Evolutionary conservation across 306 rosid species (phyloP), one percentile per base, ranked within the genome.

Genomic region (Lathyrus aphaca): DNA sequence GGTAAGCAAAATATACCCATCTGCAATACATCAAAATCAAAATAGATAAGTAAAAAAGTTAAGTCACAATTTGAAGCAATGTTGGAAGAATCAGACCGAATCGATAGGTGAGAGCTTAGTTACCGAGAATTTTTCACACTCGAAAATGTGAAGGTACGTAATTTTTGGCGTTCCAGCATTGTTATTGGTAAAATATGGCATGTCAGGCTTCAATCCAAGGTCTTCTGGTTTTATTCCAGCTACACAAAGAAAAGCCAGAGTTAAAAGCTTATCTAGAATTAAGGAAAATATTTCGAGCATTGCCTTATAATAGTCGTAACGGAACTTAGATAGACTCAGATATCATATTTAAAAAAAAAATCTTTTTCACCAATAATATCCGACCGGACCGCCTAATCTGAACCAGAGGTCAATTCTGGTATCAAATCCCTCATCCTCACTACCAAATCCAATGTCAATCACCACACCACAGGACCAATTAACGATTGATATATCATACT

Each of bases 1-100:
- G 98, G 98, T 82, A 93, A 74, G 84, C 97, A 93, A 79, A 90
- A 93, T 75, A 93, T 88, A 44, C 98, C 96, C 86, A 93, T 90
- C 98, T 93, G 77, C 72, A 66, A 67, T 8, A 12, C 61, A 51
- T 49, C 27, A 19, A 25, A 19, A 66, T 46, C 17, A 46, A 15
- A 46, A 55, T 3, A 8, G 37, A 15, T 15, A 1, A 14, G 8
- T 8, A 51, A 11, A 57, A 43, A 32, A 14, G 14, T 4, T 13
- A 58, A 23, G 30, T 61, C 39, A 37, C 57, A 13, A 8, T 35
- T 2, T 7, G 12, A 48, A 49, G 55, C 1, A 45, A 45, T 45
- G 8, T 45, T 45, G 3, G 5, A 45, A 45, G n/a, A n/a, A n/a
- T 8, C 18, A 16, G 50, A 44, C 18, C 2, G 38, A 1, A 32